Conservation (phyloP, 495 filamentous ascomycete species). For the Sordaria brevicollis region DNA sequence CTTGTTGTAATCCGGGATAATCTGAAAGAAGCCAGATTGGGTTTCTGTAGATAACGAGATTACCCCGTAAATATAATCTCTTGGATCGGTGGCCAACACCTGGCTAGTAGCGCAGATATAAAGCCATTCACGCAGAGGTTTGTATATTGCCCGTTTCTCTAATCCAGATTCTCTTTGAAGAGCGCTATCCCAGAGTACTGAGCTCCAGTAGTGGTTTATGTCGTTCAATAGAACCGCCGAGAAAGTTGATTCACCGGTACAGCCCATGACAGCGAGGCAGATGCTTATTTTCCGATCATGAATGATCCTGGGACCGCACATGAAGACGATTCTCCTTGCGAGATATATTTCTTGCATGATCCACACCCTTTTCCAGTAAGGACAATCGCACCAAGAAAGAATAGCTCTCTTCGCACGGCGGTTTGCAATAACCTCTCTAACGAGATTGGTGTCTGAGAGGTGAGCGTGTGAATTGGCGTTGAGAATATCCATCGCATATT, state of each 20-base stretch:
- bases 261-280: too few species aligned
- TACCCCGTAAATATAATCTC: not conserved
- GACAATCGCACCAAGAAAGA: not conserved
- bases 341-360: not conserved
- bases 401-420: not conserved
- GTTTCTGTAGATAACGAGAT: not conserved
- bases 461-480: not conserved
- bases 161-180: too few species aligned
- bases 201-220: too few species aligned
- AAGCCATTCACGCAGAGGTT: not conserved
- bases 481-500: not conserved
- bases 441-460: not conserved
- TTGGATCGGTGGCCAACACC: not conserved
- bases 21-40: not conserved
- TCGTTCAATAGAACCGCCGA: too few species aligned
- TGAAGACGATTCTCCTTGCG: not conserved
- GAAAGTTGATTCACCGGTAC: not conserved
- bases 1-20: not conserved
- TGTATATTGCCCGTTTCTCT: too few species aligned
- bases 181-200: too few species aligned
- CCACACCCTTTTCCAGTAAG: not conserved
- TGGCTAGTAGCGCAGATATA: not conserved
- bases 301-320: not conserved
- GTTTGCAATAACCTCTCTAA: fast-evolving
- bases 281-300: too few species aligned